Evolutionary conservation across 1,284 basidiomycete genomes (phyloP), one percentile per base, ranked within the genome.

Genomic region (Ceratobasidium papillatum): DNA sequence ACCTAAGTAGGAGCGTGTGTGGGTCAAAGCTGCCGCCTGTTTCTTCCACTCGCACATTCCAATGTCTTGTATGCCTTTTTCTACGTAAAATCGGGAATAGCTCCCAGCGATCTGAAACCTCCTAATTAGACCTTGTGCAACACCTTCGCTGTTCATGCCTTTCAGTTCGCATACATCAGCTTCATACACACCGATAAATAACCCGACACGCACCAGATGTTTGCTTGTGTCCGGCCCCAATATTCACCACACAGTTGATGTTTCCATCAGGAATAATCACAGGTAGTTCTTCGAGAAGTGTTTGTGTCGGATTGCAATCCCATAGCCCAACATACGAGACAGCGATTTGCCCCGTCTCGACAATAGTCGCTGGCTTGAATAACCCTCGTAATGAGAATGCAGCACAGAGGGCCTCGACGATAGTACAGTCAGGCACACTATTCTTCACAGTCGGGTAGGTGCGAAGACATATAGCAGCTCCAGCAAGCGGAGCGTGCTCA

Each of bases 21-120:
- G 41, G 0, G 12, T 32, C 34, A 51, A 27, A 5, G 49, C 64
- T 19, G 7, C 25, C 5, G 47, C 5, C 17, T 17, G 47, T 49
- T n/a, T 68, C 52, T 43, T 54, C 65, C 65, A 68, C 11, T 68
- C 41, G 8, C 4, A 27, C 12, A 25, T 17, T 34, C 36, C 36
- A 12, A 68, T 68, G 17, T 43, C 52, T 56, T 51, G 65, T 34
- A 58, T 12, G 8, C 49, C 52, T 17, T 45, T 32, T 4, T 58
- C 45, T 3, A 56, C 36, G 30, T 43, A 27, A 25, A 68, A 56
- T 41, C 65, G 65, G 27, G 56, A 68, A 45, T 68, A 68, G 7
- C 36, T 30, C 17, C 52, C 51, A 22, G 34, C 11, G 19, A 51
- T 56, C 12, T 56, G 34, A 19, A 68, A 68, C 30, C 65, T 30